phyloP scores from a whole-genome alignment of 441 rosid species.

The Isatis lusitanica region DNA sequence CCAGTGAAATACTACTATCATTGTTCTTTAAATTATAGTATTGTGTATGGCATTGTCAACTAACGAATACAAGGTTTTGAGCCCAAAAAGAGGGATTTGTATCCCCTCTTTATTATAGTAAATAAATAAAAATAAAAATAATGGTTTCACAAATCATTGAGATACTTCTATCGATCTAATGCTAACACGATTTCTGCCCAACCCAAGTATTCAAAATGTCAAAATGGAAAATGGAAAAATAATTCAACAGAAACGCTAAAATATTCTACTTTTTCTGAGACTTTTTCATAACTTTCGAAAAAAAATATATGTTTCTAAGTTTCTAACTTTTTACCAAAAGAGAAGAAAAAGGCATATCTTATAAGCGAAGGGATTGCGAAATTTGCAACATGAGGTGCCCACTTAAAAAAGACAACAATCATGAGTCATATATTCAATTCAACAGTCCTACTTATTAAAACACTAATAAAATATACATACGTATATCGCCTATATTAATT shows the following conservation, averaged over 20 bases:
- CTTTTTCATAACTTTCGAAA: not conserved
- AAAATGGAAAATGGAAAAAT: not conserved
- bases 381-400: constrained; percentile 33
- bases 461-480: not conserved
- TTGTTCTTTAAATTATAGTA: not conserved
- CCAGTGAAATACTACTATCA: not conserved
- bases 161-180: not conserved
- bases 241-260: not conserved
- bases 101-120: not conserved
- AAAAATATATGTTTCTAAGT: not conserved
- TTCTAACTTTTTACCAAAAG: constrained; percentile 20
- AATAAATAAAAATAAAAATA: not conserved
- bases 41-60: not conserved
- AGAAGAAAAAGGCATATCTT: constrained; percentile 33
- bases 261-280: not conserved
- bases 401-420: constrained; percentile 25
- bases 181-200: not conserved
- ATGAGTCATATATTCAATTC: constrained; percentile 24
- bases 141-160: not conserved
- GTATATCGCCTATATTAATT: not conserved
- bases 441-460: constrained; percentile 10
- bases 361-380: constrained; percentile 29
- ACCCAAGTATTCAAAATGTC: not conserved
- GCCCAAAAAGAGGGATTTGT: not conserved
- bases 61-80: not conserved